Evolutionary conservation across 768 basidiomycete genomes (phyloP).

Genomic region (Gymnopilus junonius): DNA sequence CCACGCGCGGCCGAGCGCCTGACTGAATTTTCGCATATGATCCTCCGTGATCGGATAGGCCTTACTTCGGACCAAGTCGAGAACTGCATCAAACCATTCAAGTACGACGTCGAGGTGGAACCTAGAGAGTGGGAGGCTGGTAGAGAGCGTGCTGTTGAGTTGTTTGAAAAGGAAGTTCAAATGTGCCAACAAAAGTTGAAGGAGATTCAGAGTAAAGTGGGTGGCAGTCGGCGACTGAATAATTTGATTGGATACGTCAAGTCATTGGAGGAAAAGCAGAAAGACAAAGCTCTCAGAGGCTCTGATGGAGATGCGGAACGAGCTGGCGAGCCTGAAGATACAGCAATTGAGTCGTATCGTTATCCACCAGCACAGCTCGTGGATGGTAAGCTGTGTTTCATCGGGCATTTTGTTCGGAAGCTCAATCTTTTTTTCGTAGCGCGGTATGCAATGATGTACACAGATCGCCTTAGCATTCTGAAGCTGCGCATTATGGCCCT

Average conservation of each 20-base stretch:
- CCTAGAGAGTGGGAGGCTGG: slow-evolving; percentile 91
- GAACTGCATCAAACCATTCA: slow-evolving; percentile 99
- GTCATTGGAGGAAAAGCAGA: slow-evolving; percentile 77
- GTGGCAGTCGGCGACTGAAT: slow-evolving; percentile 80
- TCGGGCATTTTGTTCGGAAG: background rate
- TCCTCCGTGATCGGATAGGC: slow-evolving; percentile 90
- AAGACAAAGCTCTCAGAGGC: slow-evolving; percentile 59
- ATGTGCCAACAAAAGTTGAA: slow-evolving; percentile 88
- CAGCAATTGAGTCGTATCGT: slow-evolving; percentile 75
- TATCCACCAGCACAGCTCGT: slow-evolving; percentile 91
- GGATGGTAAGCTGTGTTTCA: slow-evolving; percentile 87
- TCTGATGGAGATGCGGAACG: slow-evolving; percentile 44
- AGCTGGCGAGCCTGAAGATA: slow-evolving; percentile 37
- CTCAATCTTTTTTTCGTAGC: slow-evolving; percentile 49
- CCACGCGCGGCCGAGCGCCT: slow-evolving; percentile 89
- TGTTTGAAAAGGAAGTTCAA: slow-evolving; percentile 82
- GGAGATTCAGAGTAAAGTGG: slow-evolving; percentile 88
- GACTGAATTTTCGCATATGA: slow-evolving; percentile 89
- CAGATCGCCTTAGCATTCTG: slow-evolving; percentile 78
- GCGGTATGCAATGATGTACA: slow-evolving; percentile 90
- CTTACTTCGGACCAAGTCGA: slow-evolving; percentile 98
- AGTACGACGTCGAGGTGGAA: slow-evolving; percentile 97
- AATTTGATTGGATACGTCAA: slow-evolving; percentile 82
- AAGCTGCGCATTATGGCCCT: slow-evolving; percentile 87
- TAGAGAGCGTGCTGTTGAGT: slow-evolving; percentile 68